phyloP scores from a whole-genome alignment of 2,329 filamentous ascomycete species.

The Epichloe elymi region DNA sequence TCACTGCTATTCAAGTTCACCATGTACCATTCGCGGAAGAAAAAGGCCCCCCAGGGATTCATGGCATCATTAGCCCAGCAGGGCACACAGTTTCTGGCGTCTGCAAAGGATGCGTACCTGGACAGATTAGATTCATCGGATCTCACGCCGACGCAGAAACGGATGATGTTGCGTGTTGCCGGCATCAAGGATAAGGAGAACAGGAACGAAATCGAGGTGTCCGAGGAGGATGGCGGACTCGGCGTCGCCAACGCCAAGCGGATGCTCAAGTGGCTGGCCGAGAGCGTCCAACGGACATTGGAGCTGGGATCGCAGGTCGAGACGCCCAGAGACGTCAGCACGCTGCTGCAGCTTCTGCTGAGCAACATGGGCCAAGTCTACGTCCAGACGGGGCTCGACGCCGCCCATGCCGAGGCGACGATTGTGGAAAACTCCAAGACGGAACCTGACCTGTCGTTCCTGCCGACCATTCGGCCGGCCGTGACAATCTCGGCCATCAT shows the following conservation, averaged over 20 bases:
- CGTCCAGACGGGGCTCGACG: conserved; percentile 53
- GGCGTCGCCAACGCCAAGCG: conserved; percentile 83
- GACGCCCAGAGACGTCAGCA: conserved; percentile 85
- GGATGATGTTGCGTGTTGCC: conserved; percentile 80
- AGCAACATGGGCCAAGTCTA: conserved; percentile 79
- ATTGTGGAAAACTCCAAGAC: conserved; percentile 66
- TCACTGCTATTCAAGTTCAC: conserved; percentile 93
- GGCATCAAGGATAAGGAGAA: conserved; percentile 65
- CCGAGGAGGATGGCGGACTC: conserved; percentile 75
- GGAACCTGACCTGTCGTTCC: conserved; percentile 78
- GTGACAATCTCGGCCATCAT: conserved; percentile 88
- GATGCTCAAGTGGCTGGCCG: conserved; percentile 95
- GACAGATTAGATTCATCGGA: conserved; percentile 82
- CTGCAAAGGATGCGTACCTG: conserved; percentile 83
- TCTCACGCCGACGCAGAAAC: conserved; percentile 74
- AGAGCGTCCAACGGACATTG: conserved; percentile 80
- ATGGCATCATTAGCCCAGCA: conserved; percentile 86
- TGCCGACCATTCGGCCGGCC: conserved; percentile 64
- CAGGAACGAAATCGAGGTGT: conserved; percentile 79
- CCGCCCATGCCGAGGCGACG: conserved; percentile 58
- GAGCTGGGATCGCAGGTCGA: conserved; percentile 82
- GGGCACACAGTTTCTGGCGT: conserved; percentile 75
- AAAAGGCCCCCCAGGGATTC: conserved; percentile 82
- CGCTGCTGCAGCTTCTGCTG: conserved; percentile 70
- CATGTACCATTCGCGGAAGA: conserved; percentile 78